Conservation (phyloP, 371 early-diverging fungal genomes). For the Synchytrium microbalum region DNA sequence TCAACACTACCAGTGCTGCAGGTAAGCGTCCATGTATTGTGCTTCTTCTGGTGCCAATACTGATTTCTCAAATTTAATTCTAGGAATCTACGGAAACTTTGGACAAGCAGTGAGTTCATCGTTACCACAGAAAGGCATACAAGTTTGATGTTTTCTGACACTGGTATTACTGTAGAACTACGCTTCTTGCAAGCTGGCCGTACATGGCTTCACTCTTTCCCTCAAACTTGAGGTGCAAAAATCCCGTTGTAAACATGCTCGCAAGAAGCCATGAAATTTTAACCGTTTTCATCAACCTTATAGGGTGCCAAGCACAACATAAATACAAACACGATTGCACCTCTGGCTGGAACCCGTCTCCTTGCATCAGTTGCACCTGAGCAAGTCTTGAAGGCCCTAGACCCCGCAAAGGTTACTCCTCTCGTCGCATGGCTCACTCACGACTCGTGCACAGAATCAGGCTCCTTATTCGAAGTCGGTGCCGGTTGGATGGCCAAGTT, state of each 20-base stretch:
- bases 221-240: slow-evolving; percentile 90
- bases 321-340: slow-evolving; percentile 88
- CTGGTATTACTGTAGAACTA: not conserved
- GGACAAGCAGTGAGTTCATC: too few relatives aligned
- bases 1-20: slow-evolving; percentile 67
- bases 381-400: slow-evolving; percentile 82
- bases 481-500: slow-evolving; percentile 89
- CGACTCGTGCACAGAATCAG: slow-evolving; percentile 76
- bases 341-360: slow-evolving; percentile 95
- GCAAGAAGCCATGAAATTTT: too few relatives aligned
- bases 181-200: slow-evolving; percentile 81
- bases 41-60: too few relatives aligned
- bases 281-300: slow-evolving; percentile 3
- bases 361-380: slow-evolving; percentile 95
- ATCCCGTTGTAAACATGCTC: slow-evolving; percentile 46
- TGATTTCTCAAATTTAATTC: too few relatives aligned
- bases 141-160: slow-evolving; percentile 10
- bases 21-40: too few relatives aligned
- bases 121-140: slow-evolving; percentile 51
- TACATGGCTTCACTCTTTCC: slow-evolving; percentile 82
- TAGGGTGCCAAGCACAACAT: slow-evolving; percentile 47
- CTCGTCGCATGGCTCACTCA: slow-evolving; percentile 89
- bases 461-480: slow-evolving; percentile 86
- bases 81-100: slow-evolving; percentile 72
- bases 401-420: slow-evolving; percentile 93